Evolutionary conservation across 2,329 filamentous ascomycete genomes (phyloP).

Genomic region (Hymenoscyphus infarciens): DNA sequence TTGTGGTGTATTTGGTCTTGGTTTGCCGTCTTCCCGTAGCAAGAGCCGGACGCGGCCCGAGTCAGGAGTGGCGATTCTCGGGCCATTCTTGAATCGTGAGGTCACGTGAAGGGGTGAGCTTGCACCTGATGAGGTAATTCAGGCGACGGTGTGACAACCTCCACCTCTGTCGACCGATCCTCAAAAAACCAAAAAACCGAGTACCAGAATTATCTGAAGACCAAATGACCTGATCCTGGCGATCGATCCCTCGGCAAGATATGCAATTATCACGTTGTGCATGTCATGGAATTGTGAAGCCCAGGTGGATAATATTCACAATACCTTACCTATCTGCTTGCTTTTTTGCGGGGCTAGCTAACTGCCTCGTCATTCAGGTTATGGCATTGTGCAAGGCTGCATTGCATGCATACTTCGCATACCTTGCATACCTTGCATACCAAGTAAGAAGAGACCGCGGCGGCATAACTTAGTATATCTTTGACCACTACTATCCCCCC

Average conservation of each 20-base stretch:
- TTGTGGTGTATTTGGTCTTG: not conserved
- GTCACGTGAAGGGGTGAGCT: too few relatives aligned
- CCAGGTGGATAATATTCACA: not conserved
- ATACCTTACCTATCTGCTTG: too few relatives aligned
- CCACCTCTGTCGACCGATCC: not conserved
- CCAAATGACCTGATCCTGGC: not conserved
- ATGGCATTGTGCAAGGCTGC: not conserved
- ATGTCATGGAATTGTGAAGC: not conserved
- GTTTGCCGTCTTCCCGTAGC: not conserved
- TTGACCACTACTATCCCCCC: too few relatives aligned
- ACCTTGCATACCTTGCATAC: not conserved
- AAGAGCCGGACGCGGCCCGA: too few relatives aligned
- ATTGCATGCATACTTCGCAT: not conserved
- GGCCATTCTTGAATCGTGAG: too few relatives aligned
- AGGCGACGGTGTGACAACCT: not conserved
- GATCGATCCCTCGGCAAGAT: constrained; percentile 3
- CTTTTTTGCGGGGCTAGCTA: too few relatives aligned
- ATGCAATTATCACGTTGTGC: not conserved
- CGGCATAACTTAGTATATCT: too few relatives aligned
- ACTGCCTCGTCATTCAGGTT: not conserved
- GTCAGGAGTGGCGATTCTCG: too few relatives aligned
- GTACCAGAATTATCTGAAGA: too few relatives aligned
- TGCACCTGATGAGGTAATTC: not conserved
- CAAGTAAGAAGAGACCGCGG: not conserved
- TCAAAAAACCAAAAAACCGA: not conserved